Conservation (phyloP, 768 basidiomycete genomes). For the Kwoniella heveanensis region DNA sequence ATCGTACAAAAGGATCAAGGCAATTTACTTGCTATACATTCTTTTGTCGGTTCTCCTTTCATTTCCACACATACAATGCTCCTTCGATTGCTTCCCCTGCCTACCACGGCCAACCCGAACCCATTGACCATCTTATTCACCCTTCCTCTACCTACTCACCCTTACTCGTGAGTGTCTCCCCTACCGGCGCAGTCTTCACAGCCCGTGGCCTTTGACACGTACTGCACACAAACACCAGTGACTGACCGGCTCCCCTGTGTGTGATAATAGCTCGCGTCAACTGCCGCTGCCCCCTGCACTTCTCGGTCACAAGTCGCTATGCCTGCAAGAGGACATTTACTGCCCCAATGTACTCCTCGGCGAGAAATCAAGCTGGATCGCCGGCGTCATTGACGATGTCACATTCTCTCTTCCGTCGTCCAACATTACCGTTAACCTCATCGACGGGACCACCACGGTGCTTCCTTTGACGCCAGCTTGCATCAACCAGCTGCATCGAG, state of each 20-base stretch:
- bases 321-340: slow-evolving; percentile 51
- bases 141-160: slow-evolving; percentile 49
- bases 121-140: slow-evolving; percentile 58
- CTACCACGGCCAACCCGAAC: slow-evolving; percentile 42
- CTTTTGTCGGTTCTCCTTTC: slow-evolving; percentile 3
- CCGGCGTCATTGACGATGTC: slow-evolving; percentile 55
- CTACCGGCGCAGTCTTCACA: background rate
- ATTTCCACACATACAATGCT: slow-evolving; percentile 44
- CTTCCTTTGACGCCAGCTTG: slow-evolving; percentile 42
- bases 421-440: slow-evolving; percentile 44
- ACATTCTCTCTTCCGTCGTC: slow-evolving; percentile 51
- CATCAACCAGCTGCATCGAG: slow-evolving; percentile 31
- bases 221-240: background rate
- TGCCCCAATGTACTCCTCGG: slow-evolving; percentile 54
- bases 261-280: slow-evolving; percentile 31
- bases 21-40: background rate
- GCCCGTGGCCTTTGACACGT: no score
- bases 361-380: slow-evolving; percentile 56
- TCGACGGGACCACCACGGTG: slow-evolving; percentile 42
- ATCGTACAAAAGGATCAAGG: background rate
- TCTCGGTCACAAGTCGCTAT: slow-evolving; percentile 48
- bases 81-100: slow-evolving; percentile 53
- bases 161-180: slow-evolving; percentile 46
- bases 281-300: slow-evolving; percentile 54
- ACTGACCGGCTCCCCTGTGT: background rate